Evolutionary conservation across 202 grass and related monocot genomes (phyloP).

Genomic region (Zizania palustris): DNA sequence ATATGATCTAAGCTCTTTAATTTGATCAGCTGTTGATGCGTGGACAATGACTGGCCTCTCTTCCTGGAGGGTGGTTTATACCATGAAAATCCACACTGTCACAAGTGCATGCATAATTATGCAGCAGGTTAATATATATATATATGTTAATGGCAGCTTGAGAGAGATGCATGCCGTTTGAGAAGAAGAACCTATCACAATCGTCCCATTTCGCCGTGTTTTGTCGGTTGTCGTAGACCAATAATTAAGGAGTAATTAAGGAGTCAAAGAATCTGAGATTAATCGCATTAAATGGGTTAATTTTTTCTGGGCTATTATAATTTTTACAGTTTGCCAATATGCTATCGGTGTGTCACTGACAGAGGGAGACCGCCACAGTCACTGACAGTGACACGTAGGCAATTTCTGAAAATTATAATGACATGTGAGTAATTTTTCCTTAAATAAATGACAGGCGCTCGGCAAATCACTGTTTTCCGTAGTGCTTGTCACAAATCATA

Average conservation of each 20-base stretch:
- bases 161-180: too few relatives aligned
- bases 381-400: too few relatives aligned
- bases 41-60: neutral
- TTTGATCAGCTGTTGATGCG: neutral
- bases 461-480: too few relatives aligned
- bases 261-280: neutral
- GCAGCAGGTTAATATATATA: neutral
- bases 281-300: too few relatives aligned
- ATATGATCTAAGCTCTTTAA: neutral
- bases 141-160: neutral
- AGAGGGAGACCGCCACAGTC: too few relatives aligned
- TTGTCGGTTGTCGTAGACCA: neutral
- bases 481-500: neutral
- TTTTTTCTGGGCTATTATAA: too few relatives aligned
- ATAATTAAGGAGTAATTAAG: neutral
- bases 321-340: too few relatives aligned
- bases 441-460: too few relatives aligned
- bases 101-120: neutral
- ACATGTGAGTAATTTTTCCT: too few relatives aligned
- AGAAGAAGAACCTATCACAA: neutral
- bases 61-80: neutral
- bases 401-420: too few relatives aligned
- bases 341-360: too few relatives aligned
- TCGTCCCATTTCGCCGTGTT: neutral
- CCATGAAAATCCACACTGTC: too few relatives aligned